A percentile compares a stretch with the other conserved stretches of the same genome.
Conservation (phyloP, 2,329 filamentous ascomycete species). For the Zasmidium citrigriseum region DNA sequence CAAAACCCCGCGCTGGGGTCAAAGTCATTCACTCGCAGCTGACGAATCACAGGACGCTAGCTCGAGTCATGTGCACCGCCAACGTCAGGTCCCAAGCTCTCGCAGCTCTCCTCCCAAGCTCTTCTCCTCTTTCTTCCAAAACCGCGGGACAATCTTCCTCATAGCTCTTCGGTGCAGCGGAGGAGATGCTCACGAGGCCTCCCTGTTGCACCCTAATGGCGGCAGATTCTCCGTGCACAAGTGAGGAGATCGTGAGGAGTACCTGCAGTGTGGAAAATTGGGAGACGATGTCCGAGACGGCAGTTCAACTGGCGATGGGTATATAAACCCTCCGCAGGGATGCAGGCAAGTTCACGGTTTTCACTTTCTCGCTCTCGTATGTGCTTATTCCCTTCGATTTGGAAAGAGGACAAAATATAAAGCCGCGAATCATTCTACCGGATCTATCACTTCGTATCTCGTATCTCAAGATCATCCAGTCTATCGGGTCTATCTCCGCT, state of each 20-base stretch:
- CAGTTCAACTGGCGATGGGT: no score
- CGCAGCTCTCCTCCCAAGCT: background rate
- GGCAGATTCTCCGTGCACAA: background rate
- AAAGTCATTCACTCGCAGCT: background rate
- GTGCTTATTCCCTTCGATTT: no score
- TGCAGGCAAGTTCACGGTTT: background rate
- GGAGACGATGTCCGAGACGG: background rate
- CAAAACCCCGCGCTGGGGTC: no score
- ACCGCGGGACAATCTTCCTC: background rate
- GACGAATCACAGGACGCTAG: background rate
- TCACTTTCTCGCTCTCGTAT: background rate
- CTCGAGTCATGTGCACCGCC: background rate
- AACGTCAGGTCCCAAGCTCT: no score
- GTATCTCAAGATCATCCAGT: no score
- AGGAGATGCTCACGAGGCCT: background rate
- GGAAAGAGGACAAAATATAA: no score
- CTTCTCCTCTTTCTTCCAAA: background rate
- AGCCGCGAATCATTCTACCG: no score
- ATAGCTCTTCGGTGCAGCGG: constrained; percentile 1
- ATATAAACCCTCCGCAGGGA: background rate
- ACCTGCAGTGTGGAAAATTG: background rate
- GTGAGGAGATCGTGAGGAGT: background rate
- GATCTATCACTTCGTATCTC: no score
- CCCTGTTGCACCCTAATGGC: background rate
- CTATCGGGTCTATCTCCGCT: background rate